Base-by-base conservation (phyloP, 257 asterid genomes). In the Forsythia suspensa region DNA sequence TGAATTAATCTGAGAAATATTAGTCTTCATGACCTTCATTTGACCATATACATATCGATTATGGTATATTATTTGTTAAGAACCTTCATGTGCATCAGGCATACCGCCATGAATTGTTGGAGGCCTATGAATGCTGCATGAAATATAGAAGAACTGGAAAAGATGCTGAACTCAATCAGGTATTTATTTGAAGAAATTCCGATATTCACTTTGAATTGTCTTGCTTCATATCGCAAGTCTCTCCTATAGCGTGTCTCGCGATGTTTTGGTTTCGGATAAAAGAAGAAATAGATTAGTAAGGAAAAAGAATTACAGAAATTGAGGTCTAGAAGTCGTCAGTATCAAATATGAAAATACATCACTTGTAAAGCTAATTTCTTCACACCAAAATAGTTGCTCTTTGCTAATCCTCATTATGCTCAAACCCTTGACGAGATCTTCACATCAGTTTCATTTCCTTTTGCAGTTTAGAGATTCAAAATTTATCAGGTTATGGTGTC, bases 131-230 rank as follows among this genome's bases (percentile, higher is more conserved):
- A 37, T 94, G 98, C 85, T 96, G 99, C 85, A 84, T 86, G 94
- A 92, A 92, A 75, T 96, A 92, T 77, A 84, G 86, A 86, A 85
- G 88, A 79, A 92, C 92, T 36, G 97, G 98, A 76, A 94, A 87
- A 84, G 98, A 91, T 86, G 98, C 97, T 65, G 99, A 92, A 91
- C 89, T 96, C 73, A 96, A 92, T 70, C 99, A 96, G 99, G 99
- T 95, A 90, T 72, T 61, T 39, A 59, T 52, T 39, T 41, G 70
- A 39, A 55, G 76, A 74, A 76, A 82, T 73, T 51, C 13, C 44
- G 29, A 48, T 78, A 38, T 16, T 61, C 74, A 20, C 76, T 79
- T 70, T 55, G 12, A 59, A n/a, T 75, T 78, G 9, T 72, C 21
- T 67, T 18, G 68, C 41, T 57, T 29, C 34, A 71, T 8, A 37